A percentile compares a stretch with the other conserved stretches of the same genome.
Conservation (phyloP, 495 filamentous ascomycete genomes). For the Aspergillus bertholletiae region DNA sequence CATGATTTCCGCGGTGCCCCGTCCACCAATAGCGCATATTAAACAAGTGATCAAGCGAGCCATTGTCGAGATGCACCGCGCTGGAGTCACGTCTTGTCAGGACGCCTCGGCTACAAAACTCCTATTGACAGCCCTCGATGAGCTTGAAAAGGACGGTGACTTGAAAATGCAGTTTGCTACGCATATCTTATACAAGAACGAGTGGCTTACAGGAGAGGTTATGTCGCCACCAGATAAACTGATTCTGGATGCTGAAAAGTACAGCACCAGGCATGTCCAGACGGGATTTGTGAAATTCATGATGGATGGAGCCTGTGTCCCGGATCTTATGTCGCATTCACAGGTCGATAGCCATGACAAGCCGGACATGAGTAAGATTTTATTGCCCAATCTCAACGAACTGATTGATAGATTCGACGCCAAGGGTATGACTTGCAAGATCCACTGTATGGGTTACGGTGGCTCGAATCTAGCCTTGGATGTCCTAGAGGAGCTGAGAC, state of each 20-base stretch:
- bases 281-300: conserved; percentile 1
- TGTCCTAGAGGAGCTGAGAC: background rate
- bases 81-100: conserved; percentile 5
- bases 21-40: background rate
- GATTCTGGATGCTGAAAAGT: background rate
- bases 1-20: background rate
- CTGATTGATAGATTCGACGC: background rate
- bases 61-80: background rate
- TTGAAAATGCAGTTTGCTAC: background rate
- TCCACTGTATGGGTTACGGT: conserved; percentile 1
- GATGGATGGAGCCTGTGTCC: conserved; percentile 1
- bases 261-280: background rate
- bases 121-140: background rate
- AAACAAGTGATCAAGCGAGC: background rate
- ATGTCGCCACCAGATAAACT: background rate
- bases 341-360: background rate
- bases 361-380: background rate
- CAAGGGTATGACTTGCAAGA: conserved; percentile 1
- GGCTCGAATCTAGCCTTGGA: background rate
- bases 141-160: background rate
- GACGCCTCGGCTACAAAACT: conserved; percentile 2
- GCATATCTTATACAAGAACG: background rate
- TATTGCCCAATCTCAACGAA: background rate
- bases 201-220: background rate
- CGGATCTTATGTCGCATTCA: background rate